phyloP scores from a whole-genome alignment of 805 yeast species.

The Starmerella bacillaris region DNA sequence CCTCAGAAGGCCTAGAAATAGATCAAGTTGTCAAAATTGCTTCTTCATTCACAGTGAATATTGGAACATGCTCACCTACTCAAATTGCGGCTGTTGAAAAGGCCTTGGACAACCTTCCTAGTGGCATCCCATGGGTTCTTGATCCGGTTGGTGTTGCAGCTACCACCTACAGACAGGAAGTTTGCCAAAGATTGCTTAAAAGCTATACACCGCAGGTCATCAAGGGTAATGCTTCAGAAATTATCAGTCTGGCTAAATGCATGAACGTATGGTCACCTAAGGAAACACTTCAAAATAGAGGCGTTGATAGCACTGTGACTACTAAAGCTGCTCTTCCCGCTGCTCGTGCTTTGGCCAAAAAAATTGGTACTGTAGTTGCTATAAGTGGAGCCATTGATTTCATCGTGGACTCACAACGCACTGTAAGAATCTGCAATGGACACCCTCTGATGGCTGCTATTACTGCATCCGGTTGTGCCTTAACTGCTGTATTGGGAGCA shows the following conservation, averaged over 20 bases:
- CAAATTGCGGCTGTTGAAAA: constrained; percentile 9
- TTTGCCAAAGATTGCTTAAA: constrained; percentile 34
- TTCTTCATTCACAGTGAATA: constrained; percentile 44
- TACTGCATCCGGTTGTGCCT: constrained; percentile 17
- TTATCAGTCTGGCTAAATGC: constrained; percentile 25
- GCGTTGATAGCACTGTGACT: constrained; percentile 14
- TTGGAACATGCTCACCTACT: constrained; percentile 37
- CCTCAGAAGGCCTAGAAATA: constrained; percentile 52
- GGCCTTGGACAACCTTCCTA: constrained; percentile 36
- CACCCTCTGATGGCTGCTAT: constrained; percentile 15
- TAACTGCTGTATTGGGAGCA: constrained; percentile 14
- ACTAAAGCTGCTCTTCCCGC: constrained; percentile 12
- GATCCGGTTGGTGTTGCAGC: constrained; percentile 96
- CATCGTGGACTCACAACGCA: constrained; percentile 7
- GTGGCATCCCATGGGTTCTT: constrained; percentile 43
- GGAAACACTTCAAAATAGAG: constrained; percentile 20
- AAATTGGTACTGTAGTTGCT: constrained; percentile 7
- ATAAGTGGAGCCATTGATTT: constrained; percentile 14
- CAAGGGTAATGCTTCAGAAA: constrained; percentile 79
- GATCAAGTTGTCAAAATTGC: constrained; percentile 44
- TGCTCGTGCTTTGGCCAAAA: constrained; percentile 10
- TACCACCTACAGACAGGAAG: constrained; percentile 34
- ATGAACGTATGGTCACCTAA: not conserved
- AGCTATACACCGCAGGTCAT: constrained; percentile 42
- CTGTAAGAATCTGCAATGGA: constrained; percentile 9